Evolutionary conservation across 306 rosid species (phyloP).

Genomic region (Fragaria vesca): DNA sequence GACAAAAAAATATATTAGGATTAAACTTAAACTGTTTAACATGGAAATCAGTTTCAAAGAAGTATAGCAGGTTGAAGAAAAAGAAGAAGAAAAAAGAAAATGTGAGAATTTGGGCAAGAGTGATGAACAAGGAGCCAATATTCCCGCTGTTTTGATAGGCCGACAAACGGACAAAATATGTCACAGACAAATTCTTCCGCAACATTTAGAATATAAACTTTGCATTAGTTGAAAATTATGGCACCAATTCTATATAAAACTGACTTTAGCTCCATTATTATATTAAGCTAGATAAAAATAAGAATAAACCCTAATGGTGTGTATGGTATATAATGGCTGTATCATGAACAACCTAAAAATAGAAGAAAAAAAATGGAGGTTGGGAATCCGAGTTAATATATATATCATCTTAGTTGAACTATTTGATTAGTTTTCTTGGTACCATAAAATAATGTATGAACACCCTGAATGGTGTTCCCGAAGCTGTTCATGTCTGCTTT

Average conservation of each 20-base stretch:
- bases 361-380: slow-evolving; percentile 14
- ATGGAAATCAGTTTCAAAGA: not conserved
- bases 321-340: slow-evolving; percentile 33
- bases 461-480: slow-evolving; percentile 59
- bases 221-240: slow-evolving; percentile 34
- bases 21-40: not conserved
- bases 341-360: slow-evolving; percentile 37
- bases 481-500: slow-evolving; percentile 44
- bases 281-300: not conserved
- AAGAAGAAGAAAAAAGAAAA: not conserved
- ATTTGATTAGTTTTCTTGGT: slow-evolving; percentile 34
- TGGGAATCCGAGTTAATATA: slow-evolving; percentile 45
- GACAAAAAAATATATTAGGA: too few species aligned
- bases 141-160: slow-evolving; percentile 79
- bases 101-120: not conserved
- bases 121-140: slow-evolving; percentile 52
- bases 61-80: not conserved
- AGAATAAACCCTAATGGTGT: slow-evolving; percentile 6
- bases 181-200: slow-evolving; percentile 59
- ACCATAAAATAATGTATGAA: slow-evolving; percentile 34
- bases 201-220: slow-evolving; percentile 11
- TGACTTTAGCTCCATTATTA: not conserved
- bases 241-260: slow-evolving; percentile 13
- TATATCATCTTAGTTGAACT: not conserved
- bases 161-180: slow-evolving; percentile 78